Evolutionary conservation across 2,329 filamentous ascomycete species (phyloP).

Genomic region (Fusarium camptoceras): DNA sequence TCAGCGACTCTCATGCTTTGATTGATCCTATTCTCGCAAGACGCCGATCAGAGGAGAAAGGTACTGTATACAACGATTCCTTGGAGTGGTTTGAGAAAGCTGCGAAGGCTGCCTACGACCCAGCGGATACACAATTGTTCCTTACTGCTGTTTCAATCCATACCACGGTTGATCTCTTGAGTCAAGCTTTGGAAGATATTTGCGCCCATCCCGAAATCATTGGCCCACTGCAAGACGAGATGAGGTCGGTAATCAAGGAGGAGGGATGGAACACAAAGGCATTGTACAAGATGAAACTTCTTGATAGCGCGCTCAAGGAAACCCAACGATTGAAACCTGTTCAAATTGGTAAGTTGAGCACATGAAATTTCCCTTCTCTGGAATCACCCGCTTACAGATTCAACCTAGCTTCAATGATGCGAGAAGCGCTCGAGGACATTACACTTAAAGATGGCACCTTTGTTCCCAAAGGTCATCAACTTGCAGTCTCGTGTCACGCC

Average conservation of each 20-base stretch:
- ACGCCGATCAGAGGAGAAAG: not conserved
- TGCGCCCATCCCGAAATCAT: not conserved
- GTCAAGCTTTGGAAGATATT: not conserved
- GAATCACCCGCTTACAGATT: not conserved
- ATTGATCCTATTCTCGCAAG: not conserved
- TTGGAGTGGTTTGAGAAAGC: not conserved
- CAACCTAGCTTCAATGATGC: not conserved
- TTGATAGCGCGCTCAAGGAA: not conserved
- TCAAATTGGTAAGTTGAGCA: not conserved
- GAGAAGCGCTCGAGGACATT: not conserved
- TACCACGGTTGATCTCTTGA: not conserved
- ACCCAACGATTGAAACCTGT: not conserved
- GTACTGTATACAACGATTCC: not conserved
- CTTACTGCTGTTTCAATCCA: not conserved
- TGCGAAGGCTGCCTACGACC: not conserved
- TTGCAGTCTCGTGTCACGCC: not conserved
- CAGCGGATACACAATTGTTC: slow-evolving; percentile 63
- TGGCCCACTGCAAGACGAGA: not conserved
- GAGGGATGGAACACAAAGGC: not conserved
- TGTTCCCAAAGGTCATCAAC: not conserved
- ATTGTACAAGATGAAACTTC: not conserved
- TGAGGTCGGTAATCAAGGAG: not conserved
- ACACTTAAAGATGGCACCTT: not conserved
- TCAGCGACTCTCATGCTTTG: not conserved
- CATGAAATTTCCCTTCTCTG: not conserved